phyloP scores from a whole-genome alignment of 2,329 filamentous ascomycete genomes.

The Cyphellophora attinorum region DNA sequence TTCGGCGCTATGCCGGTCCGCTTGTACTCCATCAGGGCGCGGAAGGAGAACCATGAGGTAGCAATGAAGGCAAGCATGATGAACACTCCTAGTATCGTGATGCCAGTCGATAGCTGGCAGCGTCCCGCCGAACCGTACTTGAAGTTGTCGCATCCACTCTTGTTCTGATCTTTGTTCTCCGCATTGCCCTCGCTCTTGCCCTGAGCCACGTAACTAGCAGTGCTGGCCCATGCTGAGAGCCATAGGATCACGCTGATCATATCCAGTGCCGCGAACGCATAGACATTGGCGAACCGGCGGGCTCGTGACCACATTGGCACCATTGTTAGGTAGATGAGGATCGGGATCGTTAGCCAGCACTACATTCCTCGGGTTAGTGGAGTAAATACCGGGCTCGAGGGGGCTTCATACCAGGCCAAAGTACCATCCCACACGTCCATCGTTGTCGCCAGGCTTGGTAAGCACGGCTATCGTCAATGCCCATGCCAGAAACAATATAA shows the following conservation, averaged over 20 bases:
- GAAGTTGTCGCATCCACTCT: slow-evolving; percentile 43
- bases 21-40: slow-evolving; percentile 47
- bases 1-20: slow-evolving; percentile 46
- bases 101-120: slow-evolving; percentile 47
- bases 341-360: slow-evolving; percentile 52
- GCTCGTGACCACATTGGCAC: slow-evolving; percentile 53
- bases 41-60: slow-evolving; percentile 44
- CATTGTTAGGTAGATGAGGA: slow-evolving; percentile 50
- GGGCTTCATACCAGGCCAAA: slow-evolving; percentile 30
- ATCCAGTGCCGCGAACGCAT: slow-evolving; percentile 49
- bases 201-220: slow-evolving; percentile 47
- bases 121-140: slow-evolving; percentile 45
- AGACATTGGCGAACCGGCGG: slow-evolving; percentile 49
- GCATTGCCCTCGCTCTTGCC: slow-evolving; percentile 42
- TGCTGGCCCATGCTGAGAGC: slow-evolving; percentile 49
- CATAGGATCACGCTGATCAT: slow-evolving; percentile 46
- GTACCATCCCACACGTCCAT: slow-evolving; percentile 46
- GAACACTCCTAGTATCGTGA: slow-evolving; percentile 46
- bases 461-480: slow-evolving; percentile 50
- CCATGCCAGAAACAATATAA: slow-evolving; percentile 50
- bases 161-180: slow-evolving; percentile 31
- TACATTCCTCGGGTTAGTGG: slow-evolving; percentile 20
- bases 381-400: neutral
- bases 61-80: slow-evolving; percentile 48
- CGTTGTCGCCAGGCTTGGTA: slow-evolving; percentile 43